A percentile compares a stretch with the other conserved stretches of the same genome.
Evolutionary conservation across 2,329 filamentous ascomycete genomes (phyloP).

Genomic region (Hypoxylon sp.): DNA sequence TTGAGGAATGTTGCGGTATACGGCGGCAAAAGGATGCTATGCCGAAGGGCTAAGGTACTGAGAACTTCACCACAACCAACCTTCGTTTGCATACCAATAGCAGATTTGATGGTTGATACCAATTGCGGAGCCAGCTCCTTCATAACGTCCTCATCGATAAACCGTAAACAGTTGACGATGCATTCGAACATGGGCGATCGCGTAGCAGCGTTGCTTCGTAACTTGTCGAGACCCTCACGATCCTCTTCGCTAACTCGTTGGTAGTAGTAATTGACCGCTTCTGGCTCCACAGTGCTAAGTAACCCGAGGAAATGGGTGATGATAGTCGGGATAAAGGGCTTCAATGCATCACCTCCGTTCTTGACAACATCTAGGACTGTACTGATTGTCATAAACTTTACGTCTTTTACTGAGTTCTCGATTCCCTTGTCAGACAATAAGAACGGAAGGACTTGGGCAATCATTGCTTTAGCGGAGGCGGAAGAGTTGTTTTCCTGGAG

Average conservation of each 20-base stretch:
- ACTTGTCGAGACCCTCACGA: conserved; percentile 90
- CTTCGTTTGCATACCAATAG: conserved; percentile 93
- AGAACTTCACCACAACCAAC: conserved; percentile 90
- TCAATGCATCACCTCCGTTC: conserved; percentile 83
- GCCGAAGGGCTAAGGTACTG: conserved; percentile 85
- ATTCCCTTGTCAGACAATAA: conserved; percentile 89
- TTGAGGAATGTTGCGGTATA: conserved; percentile 83
- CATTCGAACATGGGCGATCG: conserved; percentile 92
- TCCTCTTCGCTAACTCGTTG: conserved; percentile 90
- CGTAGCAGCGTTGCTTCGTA: conserved; percentile 84
- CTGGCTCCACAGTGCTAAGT: conserved; percentile 89
- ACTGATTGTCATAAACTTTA: conserved; percentile 84
- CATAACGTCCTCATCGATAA: conserved; percentile 85
- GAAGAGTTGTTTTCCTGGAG: conserved; percentile 83
- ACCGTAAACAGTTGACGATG: conserved; percentile 89
- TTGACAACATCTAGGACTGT: conserved; percentile 93
- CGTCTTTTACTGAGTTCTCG: conserved; percentile 89
- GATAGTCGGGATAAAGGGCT: conserved; percentile 85
- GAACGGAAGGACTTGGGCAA: conserved; percentile 90
- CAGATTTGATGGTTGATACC: conserved; percentile 84
- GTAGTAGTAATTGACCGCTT: conserved; percentile 92
- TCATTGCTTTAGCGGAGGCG: conserved; percentile 81
- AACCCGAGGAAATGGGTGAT: conserved; percentile 85
- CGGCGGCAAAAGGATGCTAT: conserved; percentile 80
- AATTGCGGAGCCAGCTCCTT: conserved; percentile 78